Evolutionary conservation across 1,284 basidiomycete species (phyloP).

Genomic region (Ceratobasidium sp.): DNA sequence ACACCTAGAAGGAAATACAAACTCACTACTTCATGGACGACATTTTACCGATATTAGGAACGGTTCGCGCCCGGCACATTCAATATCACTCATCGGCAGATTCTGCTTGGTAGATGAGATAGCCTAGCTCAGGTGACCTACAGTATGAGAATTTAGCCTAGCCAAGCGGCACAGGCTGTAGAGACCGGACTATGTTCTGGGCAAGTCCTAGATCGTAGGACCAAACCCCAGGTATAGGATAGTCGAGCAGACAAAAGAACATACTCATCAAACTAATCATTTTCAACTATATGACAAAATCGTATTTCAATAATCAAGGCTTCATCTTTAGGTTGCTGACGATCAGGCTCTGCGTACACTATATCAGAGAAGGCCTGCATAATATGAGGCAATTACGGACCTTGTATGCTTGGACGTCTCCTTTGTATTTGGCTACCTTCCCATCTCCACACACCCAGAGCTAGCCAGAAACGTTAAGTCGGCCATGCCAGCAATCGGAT

Average conservation of each 20-base stretch:
- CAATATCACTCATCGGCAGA: constrained; percentile 18
- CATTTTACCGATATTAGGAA: constrained; percentile 38
- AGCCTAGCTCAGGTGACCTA: constrained; percentile 24
- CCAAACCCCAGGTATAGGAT: background rate
- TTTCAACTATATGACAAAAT: background rate
- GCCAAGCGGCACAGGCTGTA: background rate
- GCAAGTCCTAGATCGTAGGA: background rate
- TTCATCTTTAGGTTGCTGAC: constrained; percentile 77
- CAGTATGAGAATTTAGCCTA: constrained; percentile 1
- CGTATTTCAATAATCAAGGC: constrained; percentile 40
- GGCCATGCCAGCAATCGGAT: constrained; percentile 41
- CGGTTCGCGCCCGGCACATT: constrained; percentile 13
- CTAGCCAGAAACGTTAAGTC: constrained; percentile 51
- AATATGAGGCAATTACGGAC: constrained; percentile 53
- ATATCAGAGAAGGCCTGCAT: constrained; percentile 25
- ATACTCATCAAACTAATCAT: background rate
- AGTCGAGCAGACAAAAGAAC: background rate
- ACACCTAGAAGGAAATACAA: constrained; percentile 11
- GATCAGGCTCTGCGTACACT: constrained; percentile 66
- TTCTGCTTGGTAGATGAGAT: constrained; percentile 13
- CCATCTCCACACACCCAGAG: constrained; percentile 91
- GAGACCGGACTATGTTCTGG: background rate
- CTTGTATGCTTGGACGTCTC: constrained; percentile 94
- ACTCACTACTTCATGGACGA: constrained; percentile 24
- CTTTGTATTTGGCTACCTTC: constrained; percentile 83